phyloP scores from a whole-genome alignment of 129 eudicot genomes.

The Chrysanthemum lavandulifolium region DNA sequence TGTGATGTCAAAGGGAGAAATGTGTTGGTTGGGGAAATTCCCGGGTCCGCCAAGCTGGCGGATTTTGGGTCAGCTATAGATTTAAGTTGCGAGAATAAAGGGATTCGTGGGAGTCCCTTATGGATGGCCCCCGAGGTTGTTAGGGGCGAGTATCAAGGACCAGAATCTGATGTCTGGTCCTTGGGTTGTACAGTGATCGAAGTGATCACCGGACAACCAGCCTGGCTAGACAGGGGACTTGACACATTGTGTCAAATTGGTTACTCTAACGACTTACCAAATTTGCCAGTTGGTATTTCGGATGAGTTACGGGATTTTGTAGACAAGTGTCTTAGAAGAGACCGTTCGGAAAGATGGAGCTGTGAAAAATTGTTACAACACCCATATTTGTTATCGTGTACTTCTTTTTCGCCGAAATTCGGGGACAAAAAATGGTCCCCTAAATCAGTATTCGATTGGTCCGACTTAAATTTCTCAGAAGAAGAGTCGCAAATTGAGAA shows the following conservation, averaged over 20 bases:
- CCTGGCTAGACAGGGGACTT: slow-evolving; percentile 58
- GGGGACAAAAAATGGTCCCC: slow-evolving; percentile 42
- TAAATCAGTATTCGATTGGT: slow-evolving; percentile 58
- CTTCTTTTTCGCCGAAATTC: neutral
- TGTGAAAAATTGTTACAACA: slow-evolving; percentile 60
- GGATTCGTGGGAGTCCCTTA: slow-evolving; percentile 70
- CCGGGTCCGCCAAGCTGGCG: slow-evolving; percentile 53
- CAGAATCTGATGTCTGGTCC: slow-evolving; percentile 80
- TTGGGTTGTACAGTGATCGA: slow-evolving; percentile 80
- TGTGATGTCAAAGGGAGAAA: slow-evolving; percentile 79
- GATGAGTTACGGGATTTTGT: slow-evolving; percentile 49
- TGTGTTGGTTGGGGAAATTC: slow-evolving; percentile 42
- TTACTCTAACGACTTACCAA: slow-evolving; percentile 46
- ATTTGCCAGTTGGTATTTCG: slow-evolving; percentile 42
- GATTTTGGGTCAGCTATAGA: slow-evolving; percentile 70
- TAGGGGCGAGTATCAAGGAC: slow-evolving; percentile 68
- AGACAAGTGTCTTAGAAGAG: slow-evolving; percentile 47
- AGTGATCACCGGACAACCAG: slow-evolving; percentile 76
- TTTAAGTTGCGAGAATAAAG: neutral
- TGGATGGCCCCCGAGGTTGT: slow-evolving; percentile 95
- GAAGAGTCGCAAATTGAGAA: slow-evolving; percentile 2
- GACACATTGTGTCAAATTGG: slow-evolving; percentile 55
- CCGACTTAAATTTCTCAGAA: slow-evolving; percentile 31
- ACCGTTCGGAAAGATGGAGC: slow-evolving; percentile 53
- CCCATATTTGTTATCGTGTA: slow-evolving; percentile 41